A percentile compares a stretch with the other conserved stretches of the same genome.
These are phyloP conservation scores for Pichia sp. DNA, from an alignment of 1,139 yeast species.

Conservation along the genomic window DNA sequence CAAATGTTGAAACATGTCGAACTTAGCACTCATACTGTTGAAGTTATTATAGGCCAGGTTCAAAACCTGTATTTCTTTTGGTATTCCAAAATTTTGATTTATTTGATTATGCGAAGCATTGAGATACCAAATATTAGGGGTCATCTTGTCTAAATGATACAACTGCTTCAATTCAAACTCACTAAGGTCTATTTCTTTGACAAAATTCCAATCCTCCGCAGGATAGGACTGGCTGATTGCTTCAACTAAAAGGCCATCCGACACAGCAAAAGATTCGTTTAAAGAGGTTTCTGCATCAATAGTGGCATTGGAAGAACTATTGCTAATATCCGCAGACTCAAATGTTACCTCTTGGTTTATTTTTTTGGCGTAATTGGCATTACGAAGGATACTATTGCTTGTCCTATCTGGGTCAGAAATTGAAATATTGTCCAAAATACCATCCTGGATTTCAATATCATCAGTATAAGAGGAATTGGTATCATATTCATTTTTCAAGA, in stretches of 20 bases:
- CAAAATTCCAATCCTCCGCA: conserved; percentile 41
- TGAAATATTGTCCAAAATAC: conserved; percentile 2
- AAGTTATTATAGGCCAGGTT: conserved; percentile 36
- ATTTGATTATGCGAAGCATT: conserved; percentile 43
- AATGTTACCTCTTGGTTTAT: conserved; percentile 1
- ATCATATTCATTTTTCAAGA: conserved; percentile 21
- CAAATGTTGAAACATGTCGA: conserved; percentile 41
- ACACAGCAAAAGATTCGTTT: conserved; percentile 46
- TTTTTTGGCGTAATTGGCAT: background rate
- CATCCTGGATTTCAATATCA: background rate
- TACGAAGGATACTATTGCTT: conserved; percentile 1
- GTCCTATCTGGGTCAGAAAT: conserved; percentile 5
- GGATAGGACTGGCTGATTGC: conserved; percentile 45
- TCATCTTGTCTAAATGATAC: conserved; percentile 42
- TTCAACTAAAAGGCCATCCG: conserved; percentile 43
- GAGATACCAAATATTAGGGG: conserved; percentile 41
- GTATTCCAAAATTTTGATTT: conserved; percentile 47
- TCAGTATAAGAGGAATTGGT: conserved; percentile 9
- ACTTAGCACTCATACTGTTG: conserved; percentile 16
- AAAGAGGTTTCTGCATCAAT: conserved; percentile 10
- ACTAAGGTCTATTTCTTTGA: conserved; percentile 38
- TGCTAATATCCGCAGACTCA: background rate
- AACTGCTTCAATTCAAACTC: conserved; percentile 35
- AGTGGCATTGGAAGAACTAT: conserved; percentile 8
- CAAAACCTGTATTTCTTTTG: conserved; percentile 37